phyloP scores from a whole-genome alignment of 1,139 yeast species.

The Pichia sp. region DNA sequence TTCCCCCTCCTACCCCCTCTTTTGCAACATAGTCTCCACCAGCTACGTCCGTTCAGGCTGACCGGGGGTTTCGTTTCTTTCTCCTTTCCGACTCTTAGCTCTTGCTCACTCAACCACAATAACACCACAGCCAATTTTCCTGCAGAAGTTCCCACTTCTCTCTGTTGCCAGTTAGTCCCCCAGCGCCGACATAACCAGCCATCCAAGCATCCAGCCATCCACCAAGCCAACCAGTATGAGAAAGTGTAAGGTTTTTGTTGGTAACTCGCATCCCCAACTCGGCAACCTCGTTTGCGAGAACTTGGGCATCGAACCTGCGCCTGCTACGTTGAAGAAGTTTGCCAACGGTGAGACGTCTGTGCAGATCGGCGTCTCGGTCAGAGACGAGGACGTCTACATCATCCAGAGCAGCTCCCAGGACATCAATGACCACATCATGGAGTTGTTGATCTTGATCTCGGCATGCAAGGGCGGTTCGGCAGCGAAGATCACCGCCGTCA shows the following conservation, averaged over 20 bases:
- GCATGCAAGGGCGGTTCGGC: constrained; percentile 99
- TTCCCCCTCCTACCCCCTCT: not conserved
- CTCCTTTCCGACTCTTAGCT: constrained; percentile 3
- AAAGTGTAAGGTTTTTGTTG: constrained; percentile 94
- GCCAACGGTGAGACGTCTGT: constrained; percentile 97
- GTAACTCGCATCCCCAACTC: constrained; percentile 91
- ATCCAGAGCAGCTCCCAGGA: constrained; percentile 89
- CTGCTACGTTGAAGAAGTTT: constrained; percentile 83
- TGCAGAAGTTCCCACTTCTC: not conserved
- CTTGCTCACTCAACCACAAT: constrained; percentile 2
- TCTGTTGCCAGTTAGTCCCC: not conserved
- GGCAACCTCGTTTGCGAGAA: constrained; percentile 87
- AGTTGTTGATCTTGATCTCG: constrained; percentile 80
- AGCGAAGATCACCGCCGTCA: constrained; percentile 91
- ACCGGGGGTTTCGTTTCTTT: not conserved
- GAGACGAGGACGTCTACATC: constrained; percentile 95
- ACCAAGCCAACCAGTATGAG: constrained; percentile 54
- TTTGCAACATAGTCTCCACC: not conserved
- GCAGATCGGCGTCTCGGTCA: constrained; percentile 87
- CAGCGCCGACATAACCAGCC: not conserved
- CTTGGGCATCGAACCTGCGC: constrained; percentile 90
- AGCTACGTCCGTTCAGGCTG: not conserved
- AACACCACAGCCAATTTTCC: not conserved
- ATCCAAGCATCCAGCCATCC: not conserved
- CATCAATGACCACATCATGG: constrained; percentile 95